Percentiles rank a stretch among this genome's conserved stretches.
phyloP scores from a whole-genome alignment of 306 rosid species.

The Trifolium pratense region DNA sequence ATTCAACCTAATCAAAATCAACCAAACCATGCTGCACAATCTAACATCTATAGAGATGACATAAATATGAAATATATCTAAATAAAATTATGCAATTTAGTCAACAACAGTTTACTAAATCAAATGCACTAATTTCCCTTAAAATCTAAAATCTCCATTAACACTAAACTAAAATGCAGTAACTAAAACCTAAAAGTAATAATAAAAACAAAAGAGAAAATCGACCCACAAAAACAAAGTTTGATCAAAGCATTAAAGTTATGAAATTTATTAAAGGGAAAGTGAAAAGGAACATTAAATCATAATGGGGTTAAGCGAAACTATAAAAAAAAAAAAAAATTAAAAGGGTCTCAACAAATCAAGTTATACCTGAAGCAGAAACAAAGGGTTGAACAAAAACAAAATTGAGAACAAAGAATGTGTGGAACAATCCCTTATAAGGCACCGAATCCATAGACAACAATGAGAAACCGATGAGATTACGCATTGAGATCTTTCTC shows the following conservation, averaged over 20 bases:
- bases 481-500: slow-evolving; percentile 40
- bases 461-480: slow-evolving; percentile 45
- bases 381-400: slow-evolving; percentile 92
- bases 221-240: slow-evolving; percentile 18
- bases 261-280: slow-evolving; percentile 10
- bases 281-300: neutral
- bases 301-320: neutral
- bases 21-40: neutral
- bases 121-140: slow-evolving; percentile 12
- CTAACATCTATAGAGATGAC: neutral
- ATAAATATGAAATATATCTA: neutral
- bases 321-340: neutral
- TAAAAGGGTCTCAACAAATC: slow-evolving; percentile 34
- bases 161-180: slow-evolving; percentile 5
- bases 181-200: neutral
- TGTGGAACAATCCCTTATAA: slow-evolving; percentile 66
- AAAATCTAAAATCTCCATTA: neutral
- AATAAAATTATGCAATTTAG: neutral
- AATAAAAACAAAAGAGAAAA: neutral
- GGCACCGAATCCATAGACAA: slow-evolving; percentile 61
- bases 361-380: slow-evolving; percentile 72
- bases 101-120: neutral
- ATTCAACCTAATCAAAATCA: neutral
- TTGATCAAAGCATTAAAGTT: slow-evolving; percentile 31
- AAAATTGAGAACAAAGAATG: slow-evolving; percentile 71